Percentiles rank a stretch among this genome's conserved stretches.
phyloP scores from a whole-genome alignment of 768 basidiomycete genomes.

The Strobilomyces confusus region DNA sequence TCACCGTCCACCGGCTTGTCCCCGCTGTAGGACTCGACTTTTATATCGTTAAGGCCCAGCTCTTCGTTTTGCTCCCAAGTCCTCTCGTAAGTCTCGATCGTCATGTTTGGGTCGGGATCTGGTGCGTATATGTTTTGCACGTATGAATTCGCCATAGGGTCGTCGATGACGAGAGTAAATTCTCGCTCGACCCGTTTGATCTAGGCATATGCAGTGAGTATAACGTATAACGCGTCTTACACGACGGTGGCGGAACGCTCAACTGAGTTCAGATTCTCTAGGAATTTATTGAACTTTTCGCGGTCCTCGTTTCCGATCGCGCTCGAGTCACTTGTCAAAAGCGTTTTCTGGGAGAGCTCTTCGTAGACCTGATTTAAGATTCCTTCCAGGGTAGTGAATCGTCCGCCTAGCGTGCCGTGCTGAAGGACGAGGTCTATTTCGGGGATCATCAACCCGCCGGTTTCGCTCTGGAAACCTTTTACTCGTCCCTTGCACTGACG shows the following conservation, averaged over 20 bases:
- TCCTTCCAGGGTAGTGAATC: slow-evolving; percentile 97
- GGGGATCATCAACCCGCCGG: slow-evolving; percentile 82
- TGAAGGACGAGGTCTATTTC: slow-evolving; percentile 92
- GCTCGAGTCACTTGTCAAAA: slow-evolving; percentile 66
- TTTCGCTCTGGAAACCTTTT: slow-evolving; percentile 70
- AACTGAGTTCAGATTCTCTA: slow-evolving; percentile 72
- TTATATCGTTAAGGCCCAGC: slow-evolving; percentile 87
- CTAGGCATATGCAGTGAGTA: slow-evolving; percentile 33
- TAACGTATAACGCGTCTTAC: no score
- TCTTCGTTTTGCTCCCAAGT: slow-evolving; percentile 92
- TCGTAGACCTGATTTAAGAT: slow-evolving; percentile 93
- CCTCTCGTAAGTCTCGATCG: slow-evolving; percentile 75
- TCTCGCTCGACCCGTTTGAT: slow-evolving; percentile 73
- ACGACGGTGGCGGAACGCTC: slow-evolving; percentile 18
- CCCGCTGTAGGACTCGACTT: slow-evolving; percentile 50
- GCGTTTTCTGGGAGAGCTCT: slow-evolving; percentile 86
- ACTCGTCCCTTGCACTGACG: background rate
- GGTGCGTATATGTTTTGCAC: slow-evolving; percentile 97
- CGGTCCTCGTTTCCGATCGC: slow-evolving; percentile 40
- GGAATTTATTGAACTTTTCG: slow-evolving; percentile 68
- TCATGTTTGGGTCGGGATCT: slow-evolving; percentile 94
- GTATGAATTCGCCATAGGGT: slow-evolving; percentile 93
- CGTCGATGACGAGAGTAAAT: slow-evolving; percentile 93
- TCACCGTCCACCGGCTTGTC: slow-evolving; percentile 7
- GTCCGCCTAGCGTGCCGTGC: slow-evolving; percentile 91